Base-by-base conservation (phyloP, 2,329 filamentous ascomycete species). In the Massarina eburnea region DNA sequence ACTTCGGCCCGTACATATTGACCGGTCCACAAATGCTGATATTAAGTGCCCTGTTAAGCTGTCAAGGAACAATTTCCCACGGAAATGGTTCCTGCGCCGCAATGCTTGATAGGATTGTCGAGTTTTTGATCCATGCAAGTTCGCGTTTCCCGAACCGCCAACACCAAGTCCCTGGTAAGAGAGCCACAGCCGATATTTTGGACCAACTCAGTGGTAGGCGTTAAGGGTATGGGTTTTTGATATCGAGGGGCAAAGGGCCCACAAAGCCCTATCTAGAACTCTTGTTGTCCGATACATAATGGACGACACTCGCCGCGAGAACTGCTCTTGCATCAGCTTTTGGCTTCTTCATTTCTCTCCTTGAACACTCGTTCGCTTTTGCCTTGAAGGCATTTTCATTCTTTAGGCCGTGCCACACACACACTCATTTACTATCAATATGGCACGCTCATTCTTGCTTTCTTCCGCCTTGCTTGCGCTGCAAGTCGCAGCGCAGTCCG, bases 321-420 rank as follows among this genome's bases (percentile, higher is more conserved):
- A 8, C 12, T 24, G 3, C 12, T 24, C 35, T 14, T 14, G n/a
- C 20, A 14, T 26, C 20, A 21, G 22, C 35, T 21, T 14, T n/a
- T 20, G 10, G 34, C n/a, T 30, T 36, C 37, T 26, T 17, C 33
- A 44, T 17, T 24, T 32, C 34, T 9, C 15, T 44, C 39, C 17
- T 35, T 52, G 39, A 41, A 49, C 41, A 43, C 50, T 51, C 52
- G 33, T 56, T 55, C 45, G 38, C 48, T 56, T 39, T 45, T 57
- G 62, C 62, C 64, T 67, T 64, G 62, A 67, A 43, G 62, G 62
- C 62, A 62, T 48, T 55, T 54, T 46, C 52, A 51, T 53, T 57
- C 55, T 55, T 57, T 60, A 46, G 59, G 59, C 57, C 41, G 59
- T 49, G 62, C 58, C 55, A 54, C 43, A 47, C 53, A 54, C 45